Evolutionary conservation across 805 yeast species (phyloP), one percentile per base, ranked within the genome.

Genomic region (Candida germanica): DNA sequence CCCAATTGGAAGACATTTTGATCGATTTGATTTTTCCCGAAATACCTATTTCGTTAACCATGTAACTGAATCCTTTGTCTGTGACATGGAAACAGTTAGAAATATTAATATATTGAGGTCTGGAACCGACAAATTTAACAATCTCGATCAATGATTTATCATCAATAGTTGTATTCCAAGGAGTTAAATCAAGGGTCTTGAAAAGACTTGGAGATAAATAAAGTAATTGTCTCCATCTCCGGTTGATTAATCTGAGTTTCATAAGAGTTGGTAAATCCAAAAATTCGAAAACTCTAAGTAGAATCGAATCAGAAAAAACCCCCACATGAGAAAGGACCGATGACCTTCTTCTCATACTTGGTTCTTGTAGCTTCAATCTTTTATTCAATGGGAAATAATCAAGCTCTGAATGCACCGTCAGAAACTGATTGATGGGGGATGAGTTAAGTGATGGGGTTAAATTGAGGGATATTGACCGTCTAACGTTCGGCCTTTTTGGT

Each of bases 81-180:
- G 89, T 81, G 6, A 84, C 66, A 53, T 84, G 89, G 61, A 79
- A 83, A 52, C 93, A 84, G 53, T 79, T 79, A 15, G 87, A 78
- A 12, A 84, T 69, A 48, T 83, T 74, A 29, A 84, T 76, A 11
- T 54, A 40, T 41, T 64, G 62, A 0, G 88, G 89, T 36, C 88
- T 63, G 3, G 83, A 66, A 1, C 87, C 87, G 11, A 79, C 88
- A 56, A 84, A 80, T 46, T 79, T 76, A 0, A 83, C 77, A 38
- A 84, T 80, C 29, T 72, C 64, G 9, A 70, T 66, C 35, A 83
- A 59, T 1, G 77, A 73, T 6, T 64, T 51, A 55, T 84, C 89
- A 47, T 75, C 71, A 14, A 84, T 65, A 4, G 70, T 57, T 3
- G 81, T 77, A 53, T 75, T 79, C 75, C 81, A 84, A 1, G 75